A percentile compares a stretch with the other conserved stretches of the same genome.
These are phyloP conservation scores for Xylariaceae sp. DNA, from an alignment of 2,329 filamentous ascomycete genomes.

Conservation along the genomic window DNA sequence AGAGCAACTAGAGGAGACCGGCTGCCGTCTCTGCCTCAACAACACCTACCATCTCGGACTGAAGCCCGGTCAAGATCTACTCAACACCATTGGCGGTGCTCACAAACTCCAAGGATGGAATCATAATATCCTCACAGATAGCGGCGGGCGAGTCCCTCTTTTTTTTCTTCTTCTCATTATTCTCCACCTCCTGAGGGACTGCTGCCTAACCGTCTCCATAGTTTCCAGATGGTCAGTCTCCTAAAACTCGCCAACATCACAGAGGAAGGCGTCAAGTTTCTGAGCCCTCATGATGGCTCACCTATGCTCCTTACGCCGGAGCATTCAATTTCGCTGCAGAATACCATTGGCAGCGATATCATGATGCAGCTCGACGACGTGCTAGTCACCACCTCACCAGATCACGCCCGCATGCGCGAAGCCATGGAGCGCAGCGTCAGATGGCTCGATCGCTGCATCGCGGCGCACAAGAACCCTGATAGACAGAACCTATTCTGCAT, in stretches of 20 bases:
- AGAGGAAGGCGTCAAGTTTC: slow-evolving; percentile 89
- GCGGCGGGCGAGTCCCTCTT: slow-evolving; percentile 53
- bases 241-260: slow-evolving; percentile 90
- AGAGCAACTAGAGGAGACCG: slow-evolving; percentile 81
- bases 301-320: slow-evolving; percentile 97
- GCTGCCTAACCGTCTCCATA: slow-evolving; percentile 35
- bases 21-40: slow-evolving; percentile 88
- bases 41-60: slow-evolving; percentile 97
- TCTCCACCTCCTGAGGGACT: slow-evolving; percentile 7
- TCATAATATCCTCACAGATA: slow-evolving; percentile 86
- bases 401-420: slow-evolving; percentile 79
- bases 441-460: slow-evolving; percentile 94
- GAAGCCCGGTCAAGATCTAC: slow-evolving; percentile 85
- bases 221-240: slow-evolving; percentile 98
- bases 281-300: slow-evolving; percentile 91
- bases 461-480: slow-evolving; percentile 76
- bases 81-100: slow-evolving; percentile 83
- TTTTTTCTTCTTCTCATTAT: slow-evolving; percentile 24
- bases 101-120: slow-evolving; percentile 95
- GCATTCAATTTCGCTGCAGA: slow-evolving; percentile 92
- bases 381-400: slow-evolving; percentile 90
- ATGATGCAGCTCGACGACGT: slow-evolving; percentile 99
- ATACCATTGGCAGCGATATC: slow-evolving; percentile 95
- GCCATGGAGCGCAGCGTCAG: slow-evolving; percentile 92
- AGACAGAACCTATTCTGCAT: slow-evolving; percentile 96